These are phyloP conservation scores for Ramalina peruviana DNA, from an alignment of 495 filamentous ascomycete genomes.

Conservation along the genomic window DNA sequence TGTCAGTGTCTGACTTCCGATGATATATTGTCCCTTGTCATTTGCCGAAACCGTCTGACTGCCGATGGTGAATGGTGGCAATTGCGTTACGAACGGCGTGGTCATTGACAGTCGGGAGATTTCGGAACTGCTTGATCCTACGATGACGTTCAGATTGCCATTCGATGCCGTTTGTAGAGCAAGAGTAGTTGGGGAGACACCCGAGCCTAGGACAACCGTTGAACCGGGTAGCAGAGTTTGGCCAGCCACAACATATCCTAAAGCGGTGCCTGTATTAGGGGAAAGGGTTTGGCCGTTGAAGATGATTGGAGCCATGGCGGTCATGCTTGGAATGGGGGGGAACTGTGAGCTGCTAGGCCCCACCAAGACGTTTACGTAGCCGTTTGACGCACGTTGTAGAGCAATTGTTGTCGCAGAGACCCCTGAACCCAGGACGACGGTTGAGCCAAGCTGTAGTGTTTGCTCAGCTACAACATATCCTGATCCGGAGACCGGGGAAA, in stretches of 20 bases:
- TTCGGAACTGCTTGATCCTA: background rate
- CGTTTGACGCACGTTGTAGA: background rate
- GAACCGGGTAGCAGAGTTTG: constrained; percentile 3
- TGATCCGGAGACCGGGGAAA: background rate
- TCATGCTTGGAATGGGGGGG: background rate
- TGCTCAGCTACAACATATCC: background rate
- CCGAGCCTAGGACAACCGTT: constrained; percentile 5
- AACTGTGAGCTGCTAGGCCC: background rate
- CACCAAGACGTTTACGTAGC: background rate
- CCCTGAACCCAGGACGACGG: constrained; percentile 5
- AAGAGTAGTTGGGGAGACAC: background rate
- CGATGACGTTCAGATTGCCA: background rate
- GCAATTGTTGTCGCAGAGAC: background rate
- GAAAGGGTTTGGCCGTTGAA: background rate
- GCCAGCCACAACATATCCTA: background rate
- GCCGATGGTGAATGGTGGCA: constrained; percentile 3
- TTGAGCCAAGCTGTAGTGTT: constrained; percentile 3
- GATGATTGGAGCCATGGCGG: background rate
- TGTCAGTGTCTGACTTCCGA: constrained; percentile 10
- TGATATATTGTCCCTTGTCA: constrained; percentile 3
- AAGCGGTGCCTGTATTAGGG: background rate
- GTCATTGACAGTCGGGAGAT: background rate
- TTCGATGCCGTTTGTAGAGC: background rate
- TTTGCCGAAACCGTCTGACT: constrained; percentile 6
- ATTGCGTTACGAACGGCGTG: background rate